Percentiles rank a stretch among this genome's conserved stretches.
Evolutionary conservation across 2,329 filamentous ascomycete genomes (phyloP).

Genomic region (Pseudogymnoascus verrucosus): DNA sequence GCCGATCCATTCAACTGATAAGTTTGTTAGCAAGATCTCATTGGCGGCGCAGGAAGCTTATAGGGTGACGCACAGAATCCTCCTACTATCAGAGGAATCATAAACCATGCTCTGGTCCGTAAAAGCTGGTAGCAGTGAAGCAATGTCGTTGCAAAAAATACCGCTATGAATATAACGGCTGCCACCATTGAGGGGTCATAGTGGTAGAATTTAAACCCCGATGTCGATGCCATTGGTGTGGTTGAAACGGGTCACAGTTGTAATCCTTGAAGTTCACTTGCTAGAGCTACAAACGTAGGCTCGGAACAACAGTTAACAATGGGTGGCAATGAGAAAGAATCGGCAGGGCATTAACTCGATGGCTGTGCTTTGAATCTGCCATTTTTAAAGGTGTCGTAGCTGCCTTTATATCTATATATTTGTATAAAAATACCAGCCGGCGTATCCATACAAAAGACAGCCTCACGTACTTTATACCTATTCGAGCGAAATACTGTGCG

Average conservation of each 20-base stretch:
- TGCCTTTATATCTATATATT: too few relatives aligned
- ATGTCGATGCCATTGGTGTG: not conserved
- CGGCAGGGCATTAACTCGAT: too few relatives aligned
- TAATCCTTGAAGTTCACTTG: not conserved
- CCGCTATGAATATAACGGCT: conserved; percentile 14
- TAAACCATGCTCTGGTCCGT: conserved; percentile 20
- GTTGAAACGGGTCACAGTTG: not conserved
- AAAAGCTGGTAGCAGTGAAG: conserved; percentile 17
- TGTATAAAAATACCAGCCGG: too few relatives aligned
- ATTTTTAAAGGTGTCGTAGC: not conserved
- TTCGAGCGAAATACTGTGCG: too few relatives aligned
- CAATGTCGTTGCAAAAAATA: conserved; percentile 12
- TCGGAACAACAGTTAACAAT: too few relatives aligned
- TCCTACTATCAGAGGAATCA: conserved; percentile 26
- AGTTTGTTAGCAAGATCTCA: not conserved
- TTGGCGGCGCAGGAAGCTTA: too few relatives aligned
- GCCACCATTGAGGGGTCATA: conserved; percentile 13
- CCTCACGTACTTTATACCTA: not conserved
- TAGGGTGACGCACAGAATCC: conserved; percentile 23
- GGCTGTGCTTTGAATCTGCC: not conserved
- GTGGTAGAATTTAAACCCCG: conserved; percentile 5
- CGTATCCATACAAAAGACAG: too few relatives aligned
- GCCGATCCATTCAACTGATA: conserved; percentile 32
- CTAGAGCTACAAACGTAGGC: too few relatives aligned
- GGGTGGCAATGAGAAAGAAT: too few relatives aligned